These are phyloP conservation scores for Cercospora brassicicola DNA, from an alignment of 2,329 filamentous ascomycete species.

Conservation along the genomic window DNA sequence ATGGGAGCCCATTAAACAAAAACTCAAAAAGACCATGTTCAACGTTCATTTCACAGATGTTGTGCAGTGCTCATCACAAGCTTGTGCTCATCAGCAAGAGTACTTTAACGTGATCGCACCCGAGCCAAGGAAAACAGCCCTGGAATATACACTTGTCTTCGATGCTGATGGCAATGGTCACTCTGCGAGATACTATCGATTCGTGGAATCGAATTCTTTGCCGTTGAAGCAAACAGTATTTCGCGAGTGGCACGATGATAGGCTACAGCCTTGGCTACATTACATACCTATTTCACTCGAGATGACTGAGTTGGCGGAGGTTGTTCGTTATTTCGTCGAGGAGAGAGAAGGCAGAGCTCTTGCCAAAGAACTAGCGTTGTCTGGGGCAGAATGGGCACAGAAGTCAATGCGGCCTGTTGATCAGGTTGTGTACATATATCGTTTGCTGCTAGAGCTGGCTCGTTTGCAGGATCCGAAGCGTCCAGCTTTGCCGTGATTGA, in stretches of 20 bases:
- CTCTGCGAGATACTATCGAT: constrained; percentile 48
- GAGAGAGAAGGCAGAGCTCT: constrained; percentile 38
- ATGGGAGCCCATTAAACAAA: constrained; percentile 17
- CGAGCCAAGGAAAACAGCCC: constrained; percentile 10
- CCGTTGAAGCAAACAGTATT: constrained; percentile 78
- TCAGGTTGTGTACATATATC: constrained; percentile 23
- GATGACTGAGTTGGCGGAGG: constrained; percentile 70
- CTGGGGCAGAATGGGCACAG: constrained; percentile 52
- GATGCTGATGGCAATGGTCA: constrained; percentile 70
- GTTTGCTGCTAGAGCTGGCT: constrained; percentile 19
- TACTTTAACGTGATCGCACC: constrained; percentile 22
- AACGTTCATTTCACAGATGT: constrained; percentile 51
- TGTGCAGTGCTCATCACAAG: constrained; percentile 46
- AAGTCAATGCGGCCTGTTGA: constrained; percentile 19
- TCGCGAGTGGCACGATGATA: constrained; percentile 74
- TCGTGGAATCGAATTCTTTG: constrained; percentile 67
- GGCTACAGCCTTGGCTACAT: constrained; percentile 72
- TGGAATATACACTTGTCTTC: constrained; percentile 35
- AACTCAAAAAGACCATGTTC: constrained; percentile 35
- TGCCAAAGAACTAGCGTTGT: constrained; percentile 13
- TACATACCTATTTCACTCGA: constrained; percentile 78
- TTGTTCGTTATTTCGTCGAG: constrained; percentile 58
- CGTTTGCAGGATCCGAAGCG: constrained; percentile 3
- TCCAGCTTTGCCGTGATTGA: neutral
- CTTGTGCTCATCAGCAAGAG: constrained; percentile 36